phyloP scores from a whole-genome alignment of 2,329 filamentous ascomycete genomes.

The Hypocreales sp. region DNA sequence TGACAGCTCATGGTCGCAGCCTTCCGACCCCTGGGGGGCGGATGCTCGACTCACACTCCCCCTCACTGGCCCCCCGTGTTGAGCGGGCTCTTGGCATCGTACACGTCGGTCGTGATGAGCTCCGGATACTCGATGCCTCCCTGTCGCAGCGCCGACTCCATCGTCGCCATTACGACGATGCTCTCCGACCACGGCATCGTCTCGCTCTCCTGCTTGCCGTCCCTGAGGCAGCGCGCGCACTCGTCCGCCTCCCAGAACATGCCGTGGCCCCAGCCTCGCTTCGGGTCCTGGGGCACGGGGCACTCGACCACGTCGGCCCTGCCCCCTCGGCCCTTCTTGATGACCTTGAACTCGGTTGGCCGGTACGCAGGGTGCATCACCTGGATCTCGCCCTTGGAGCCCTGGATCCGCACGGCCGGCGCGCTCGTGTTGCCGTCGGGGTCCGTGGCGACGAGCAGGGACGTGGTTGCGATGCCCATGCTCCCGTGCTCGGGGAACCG shows the following conservation, averaged over 20 bases:
- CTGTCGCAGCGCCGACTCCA: constrained; percentile 39
- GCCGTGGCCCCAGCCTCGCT: constrained; percentile 48
- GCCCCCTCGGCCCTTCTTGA: constrained; percentile 34
- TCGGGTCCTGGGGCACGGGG: constrained; percentile 34
- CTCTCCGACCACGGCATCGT: constrained; percentile 61
- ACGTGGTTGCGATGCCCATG: constrained; percentile 58
- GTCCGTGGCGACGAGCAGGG: constrained; percentile 45
- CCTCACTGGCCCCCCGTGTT: constrained; percentile 34
- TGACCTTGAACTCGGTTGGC: constrained; percentile 49
- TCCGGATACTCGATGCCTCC: constrained; percentile 38
- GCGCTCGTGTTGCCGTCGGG: constrained; percentile 43
- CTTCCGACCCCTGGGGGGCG: too few relatives aligned
- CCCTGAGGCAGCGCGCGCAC: constrained; percentile 56
- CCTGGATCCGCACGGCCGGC: constrained; percentile 65
- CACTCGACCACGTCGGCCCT: constrained; percentile 34
- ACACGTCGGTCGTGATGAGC: constrained; percentile 40
- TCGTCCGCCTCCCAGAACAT: constrained; percentile 88
- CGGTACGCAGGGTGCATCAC: constrained; percentile 57
- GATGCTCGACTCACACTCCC: background rate
- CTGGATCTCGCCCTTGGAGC: constrained; percentile 68
- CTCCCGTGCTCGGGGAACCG: constrained; percentile 54
- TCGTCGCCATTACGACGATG: constrained; percentile 67
- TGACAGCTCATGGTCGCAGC: too few relatives aligned
- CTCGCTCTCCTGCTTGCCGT: constrained; percentile 62
- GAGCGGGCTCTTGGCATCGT: constrained; percentile 42